A percentile compares a stretch with the other conserved stretches of the same genome.
These are phyloP conservation scores for Cutaneotrichosporon sp. DNA, from an alignment of 1,284 basidiomycete genomes.

Conservation along the genomic window DNA sequence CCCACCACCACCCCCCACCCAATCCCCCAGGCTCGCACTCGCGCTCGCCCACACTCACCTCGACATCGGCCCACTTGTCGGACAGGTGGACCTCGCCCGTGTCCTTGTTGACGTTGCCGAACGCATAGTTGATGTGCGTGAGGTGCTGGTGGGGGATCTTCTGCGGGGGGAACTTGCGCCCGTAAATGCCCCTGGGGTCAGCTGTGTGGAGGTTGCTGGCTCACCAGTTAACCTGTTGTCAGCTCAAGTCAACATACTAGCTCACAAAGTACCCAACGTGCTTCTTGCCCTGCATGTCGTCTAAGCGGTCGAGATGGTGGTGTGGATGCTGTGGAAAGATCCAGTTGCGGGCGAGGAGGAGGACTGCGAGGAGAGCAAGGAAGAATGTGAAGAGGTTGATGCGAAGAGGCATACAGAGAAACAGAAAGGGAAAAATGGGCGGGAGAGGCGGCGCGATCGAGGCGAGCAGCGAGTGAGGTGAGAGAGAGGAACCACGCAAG, in stretches of 20 bases:
- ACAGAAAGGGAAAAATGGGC: neutral
- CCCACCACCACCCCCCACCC: too few relatives aligned
- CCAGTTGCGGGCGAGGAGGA: neutral
- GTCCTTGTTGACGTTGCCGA: conserved; percentile 73
- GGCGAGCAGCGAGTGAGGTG: too few relatives aligned
- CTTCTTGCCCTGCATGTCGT: conserved; percentile 25
- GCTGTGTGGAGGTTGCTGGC: neutral
- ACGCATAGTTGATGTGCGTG: conserved; percentile 87
- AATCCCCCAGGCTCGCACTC: too few relatives aligned
- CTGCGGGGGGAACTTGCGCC: conserved; percentile 72
- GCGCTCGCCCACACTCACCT: conserved; percentile 63
- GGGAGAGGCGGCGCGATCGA: too few relatives aligned
- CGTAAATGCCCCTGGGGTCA: conserved; percentile 80
- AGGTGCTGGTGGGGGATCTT: conserved; percentile 66
- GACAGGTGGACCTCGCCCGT: conserved; percentile 70
- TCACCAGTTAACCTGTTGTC: conserved; percentile 40
- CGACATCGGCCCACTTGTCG: conserved; percentile 78
- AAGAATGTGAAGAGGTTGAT: neutral
- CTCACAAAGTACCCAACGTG: conserved; percentile 42
- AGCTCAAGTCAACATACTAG: neutral
- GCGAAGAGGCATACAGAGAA: neutral
- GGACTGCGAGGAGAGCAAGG: neutral
- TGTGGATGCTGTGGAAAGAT: neutral
- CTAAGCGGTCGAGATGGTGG: neutral
- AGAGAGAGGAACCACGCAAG: too few relatives aligned